These are phyloP conservation scores for Trichoderma sp. DNA, from an alignment of 2,329 filamentous ascomycete species.

Conservation along the genomic window DNA sequence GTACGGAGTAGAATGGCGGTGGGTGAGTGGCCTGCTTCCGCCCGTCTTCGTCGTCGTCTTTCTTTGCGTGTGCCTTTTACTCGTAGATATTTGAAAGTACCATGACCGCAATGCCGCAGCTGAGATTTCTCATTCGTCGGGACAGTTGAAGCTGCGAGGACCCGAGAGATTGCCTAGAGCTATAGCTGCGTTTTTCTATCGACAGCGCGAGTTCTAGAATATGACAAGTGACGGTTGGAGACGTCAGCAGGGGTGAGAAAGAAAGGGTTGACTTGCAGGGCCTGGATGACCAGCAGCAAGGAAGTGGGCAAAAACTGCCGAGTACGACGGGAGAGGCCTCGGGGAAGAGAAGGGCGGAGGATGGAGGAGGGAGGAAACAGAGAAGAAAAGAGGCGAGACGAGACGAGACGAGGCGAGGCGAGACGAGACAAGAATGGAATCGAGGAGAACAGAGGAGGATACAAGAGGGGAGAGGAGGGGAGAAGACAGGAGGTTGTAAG, in stretches of 20 bases:
- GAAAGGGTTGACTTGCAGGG: constrained; percentile 18
- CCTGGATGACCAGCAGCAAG: constrained; percentile 15
- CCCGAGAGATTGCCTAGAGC: background rate
- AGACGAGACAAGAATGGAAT: background rate
- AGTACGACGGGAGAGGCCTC: constrained; percentile 8
- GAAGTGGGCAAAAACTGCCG: constrained; percentile 4
- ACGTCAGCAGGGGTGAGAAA: constrained; percentile 20
- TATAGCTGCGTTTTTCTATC: constrained; percentile 8
- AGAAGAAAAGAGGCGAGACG: background rate
- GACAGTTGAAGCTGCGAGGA: background rate
- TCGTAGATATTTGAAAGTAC: background rate
- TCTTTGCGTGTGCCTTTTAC: background rate
- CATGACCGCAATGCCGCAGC: constrained; percentile 11
- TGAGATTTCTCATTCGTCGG: background rate
- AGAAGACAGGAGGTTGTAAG: background rate
- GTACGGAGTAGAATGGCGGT: constrained; percentile 10
- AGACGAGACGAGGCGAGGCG: background rate
- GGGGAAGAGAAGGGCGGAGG: constrained; percentile 3
- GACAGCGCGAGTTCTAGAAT: constrained; percentile 3
- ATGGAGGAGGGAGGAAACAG: constrained; percentile 1
- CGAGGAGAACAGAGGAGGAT: background rate
- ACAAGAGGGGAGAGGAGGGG: background rate
- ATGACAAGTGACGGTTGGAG: constrained; percentile 14
- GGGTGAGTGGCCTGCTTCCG: constrained; percentile 1
- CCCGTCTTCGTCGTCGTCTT: background rate